These are phyloP conservation scores for Apostasia shenzhenica DNA, from an alignment of 106 monocot species.

Conservation along the genomic window DNA sequence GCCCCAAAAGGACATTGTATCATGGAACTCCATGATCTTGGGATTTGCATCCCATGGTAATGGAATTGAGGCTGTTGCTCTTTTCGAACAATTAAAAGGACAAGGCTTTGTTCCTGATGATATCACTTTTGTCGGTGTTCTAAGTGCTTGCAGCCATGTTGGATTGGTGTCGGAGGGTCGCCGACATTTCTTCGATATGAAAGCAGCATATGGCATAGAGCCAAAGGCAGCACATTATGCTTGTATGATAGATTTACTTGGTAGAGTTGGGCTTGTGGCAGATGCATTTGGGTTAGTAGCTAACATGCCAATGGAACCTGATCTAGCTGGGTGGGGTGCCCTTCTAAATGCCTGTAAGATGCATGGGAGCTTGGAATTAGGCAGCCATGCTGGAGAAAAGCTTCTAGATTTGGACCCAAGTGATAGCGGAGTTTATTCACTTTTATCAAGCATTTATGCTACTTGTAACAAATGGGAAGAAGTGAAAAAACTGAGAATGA, in stretches of 20 bases:
- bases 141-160: slow-evolving; percentile 59
- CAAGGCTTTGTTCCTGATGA: slow-evolving; percentile 28
- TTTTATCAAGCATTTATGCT: slow-evolving; percentile 49
- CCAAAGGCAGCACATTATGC: slow-evolving; percentile 56
- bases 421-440: slow-evolving; percentile 61
- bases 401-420: slow-evolving; percentile 38
- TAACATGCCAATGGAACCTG: slow-evolving; percentile 42
- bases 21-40: slow-evolving; percentile 65
- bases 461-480: slow-evolving; percentile 43
- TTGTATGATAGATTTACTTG: slow-evolving; percentile 57
- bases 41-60: slow-evolving; percentile 51
- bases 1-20: slow-evolving; percentile 46
- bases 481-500: slow-evolving; percentile 40
- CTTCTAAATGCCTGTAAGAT: slow-evolving; percentile 59
- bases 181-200: slow-evolving; percentile 50
- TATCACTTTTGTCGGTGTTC: slow-evolving; percentile 58
- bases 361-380: slow-evolving; percentile 56
- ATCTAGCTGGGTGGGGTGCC: slow-evolving; percentile 64
- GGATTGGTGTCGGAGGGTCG: slow-evolving; percentile 55
- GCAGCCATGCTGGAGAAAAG: slow-evolving; percentile 29
- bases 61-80: slow-evolving; percentile 27
- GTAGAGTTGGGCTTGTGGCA: slow-evolving; percentile 44
- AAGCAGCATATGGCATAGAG: slow-evolving; percentile 21
- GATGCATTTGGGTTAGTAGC: slow-evolving; percentile 46
- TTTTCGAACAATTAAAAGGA: slow-evolving; percentile 41